Evolutionary conservation across 1,284 basidiomycete genomes (phyloP), one percentile per base, ranked within the genome.

Genomic region (Irpex rosettiformis): DNA sequence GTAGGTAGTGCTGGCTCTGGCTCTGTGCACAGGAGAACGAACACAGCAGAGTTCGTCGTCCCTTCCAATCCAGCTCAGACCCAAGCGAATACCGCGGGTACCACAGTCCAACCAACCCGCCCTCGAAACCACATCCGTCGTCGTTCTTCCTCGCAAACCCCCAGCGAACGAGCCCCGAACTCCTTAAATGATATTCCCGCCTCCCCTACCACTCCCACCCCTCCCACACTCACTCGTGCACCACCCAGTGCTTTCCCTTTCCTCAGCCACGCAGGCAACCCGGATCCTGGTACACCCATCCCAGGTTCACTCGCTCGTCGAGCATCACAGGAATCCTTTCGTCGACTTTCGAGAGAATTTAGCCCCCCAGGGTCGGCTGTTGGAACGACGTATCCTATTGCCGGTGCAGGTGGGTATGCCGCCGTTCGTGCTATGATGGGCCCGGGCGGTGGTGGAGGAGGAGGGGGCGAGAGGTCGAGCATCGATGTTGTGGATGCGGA

Each of bases 261-360:
- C 77, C 83, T 84, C 66, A 77, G 79, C 0, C 78, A 86, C 65
- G 75, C 80, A 1, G 84, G 86, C 8, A 86, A 86, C 66, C 81
- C 84, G 1, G 86, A 87, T 63, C 80, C 73, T 10, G 69, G 72
- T 52, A 71, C 68, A 25, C 76, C 74, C 45, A 69, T 80, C 59
- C 80, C 80, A 2, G 75, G 28, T 21, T 43, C 74, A 22, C 52
- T 72, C 13, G 62, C 69, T 5, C 69, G 74, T 3, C 74, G 65
- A 49, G 60, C 69, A 4, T 73, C 72, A 25, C 64, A 67, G 4
- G 75, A 79, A 13, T 74, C 71, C 52, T 65, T 76, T 21, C 73
- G 67, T 55, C 66, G 66, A 7, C 62, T 63, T 48, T 62, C 53
- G 0, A 29, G 37, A 16, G 22, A 40, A n/a, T 13, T 27, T 5